Conservation (phyloP, 805 yeast species). For the Candida stauntonica region DNA sequence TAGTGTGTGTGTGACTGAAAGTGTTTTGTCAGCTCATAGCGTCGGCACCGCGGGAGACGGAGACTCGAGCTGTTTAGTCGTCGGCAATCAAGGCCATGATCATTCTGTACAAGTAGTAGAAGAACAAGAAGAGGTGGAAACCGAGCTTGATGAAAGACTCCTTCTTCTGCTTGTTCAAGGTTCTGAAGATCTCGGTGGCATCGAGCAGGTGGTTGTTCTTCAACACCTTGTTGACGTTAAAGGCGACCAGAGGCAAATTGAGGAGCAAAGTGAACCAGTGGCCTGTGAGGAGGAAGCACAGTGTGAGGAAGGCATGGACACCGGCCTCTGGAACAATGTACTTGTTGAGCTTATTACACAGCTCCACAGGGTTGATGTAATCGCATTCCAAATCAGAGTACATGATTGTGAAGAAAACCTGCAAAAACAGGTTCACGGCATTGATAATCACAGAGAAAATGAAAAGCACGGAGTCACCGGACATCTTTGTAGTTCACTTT, state of each 20-base stretch:
- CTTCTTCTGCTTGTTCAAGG: constrained; percentile 86
- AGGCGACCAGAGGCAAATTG: constrained; percentile 80
- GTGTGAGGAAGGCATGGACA: constrained; percentile 67
- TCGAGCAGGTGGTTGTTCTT: constrained; percentile 83
- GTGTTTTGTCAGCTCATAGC: too few species aligned
- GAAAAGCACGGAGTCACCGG: constrained; percentile 38
- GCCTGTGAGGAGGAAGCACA: constrained; percentile 75
- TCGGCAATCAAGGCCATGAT: constrained; percentile 77
- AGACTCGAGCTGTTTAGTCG: constrained; percentile 9
- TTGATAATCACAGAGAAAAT: constrained; percentile 77
- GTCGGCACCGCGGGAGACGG: too few species aligned
- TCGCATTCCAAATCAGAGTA: constrained; percentile 94
- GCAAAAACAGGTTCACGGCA: constrained; percentile 83
- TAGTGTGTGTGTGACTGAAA: too few species aligned
- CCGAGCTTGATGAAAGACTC: constrained; percentile 89
- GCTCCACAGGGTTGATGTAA: constrained; percentile 94
- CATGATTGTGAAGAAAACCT: constrained; percentile 93
- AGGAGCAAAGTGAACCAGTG: constrained; percentile 87
- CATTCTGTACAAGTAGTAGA: constrained; percentile 94
- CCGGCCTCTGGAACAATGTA: constrained; percentile 88
- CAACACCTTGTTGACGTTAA: constrained; percentile 74
- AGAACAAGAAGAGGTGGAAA: constrained; percentile 86
- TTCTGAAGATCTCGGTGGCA: constrained; percentile 96
- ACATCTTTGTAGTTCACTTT: constrained; percentile 2
- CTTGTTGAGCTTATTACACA: constrained; percentile 88